These are phyloP conservation scores for Didymella sp. DNA, from an alignment of 2,329 filamentous ascomycete species.

Conservation along the genomic window DNA sequence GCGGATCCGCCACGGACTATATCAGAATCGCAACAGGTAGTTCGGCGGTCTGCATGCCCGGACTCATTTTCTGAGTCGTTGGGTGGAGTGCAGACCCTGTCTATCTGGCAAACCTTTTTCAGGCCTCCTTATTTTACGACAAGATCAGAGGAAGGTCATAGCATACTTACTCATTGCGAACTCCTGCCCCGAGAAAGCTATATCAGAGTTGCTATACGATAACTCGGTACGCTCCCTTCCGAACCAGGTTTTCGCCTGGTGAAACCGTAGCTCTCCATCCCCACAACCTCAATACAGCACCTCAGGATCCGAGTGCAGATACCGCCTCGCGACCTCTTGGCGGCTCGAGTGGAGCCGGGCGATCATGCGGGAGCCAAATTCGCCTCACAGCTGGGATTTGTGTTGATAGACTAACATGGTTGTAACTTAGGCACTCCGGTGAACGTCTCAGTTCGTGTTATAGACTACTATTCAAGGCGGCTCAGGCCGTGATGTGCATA, in stretches of 20 bases:
- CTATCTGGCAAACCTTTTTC: neutral
- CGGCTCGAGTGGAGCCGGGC: neutral
- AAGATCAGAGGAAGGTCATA: neutral
- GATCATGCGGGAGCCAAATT: neutral
- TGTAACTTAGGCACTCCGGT: neutral
- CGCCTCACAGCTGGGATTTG: neutral
- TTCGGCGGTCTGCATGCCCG: too few relatives aligned
- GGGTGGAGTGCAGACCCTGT: neutral
- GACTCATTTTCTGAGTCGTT: too few relatives aligned
- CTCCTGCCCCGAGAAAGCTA: neutral
- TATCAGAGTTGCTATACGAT: neutral
- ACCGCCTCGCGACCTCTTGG: neutral
- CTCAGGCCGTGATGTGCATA: neutral
- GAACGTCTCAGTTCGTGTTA: slow-evolving; percentile 1
- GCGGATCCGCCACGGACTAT: too few relatives aligned
- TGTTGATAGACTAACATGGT: neutral
- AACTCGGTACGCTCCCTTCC: neutral
- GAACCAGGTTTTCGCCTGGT: neutral
- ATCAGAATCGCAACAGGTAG: too few relatives aligned
- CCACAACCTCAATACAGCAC: neutral
- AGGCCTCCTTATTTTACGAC: neutral
- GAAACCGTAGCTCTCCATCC: neutral
- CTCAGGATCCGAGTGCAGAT: too few relatives aligned
- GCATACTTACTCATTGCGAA: neutral
- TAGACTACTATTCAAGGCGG: slow-evolving; percentile 13